These are phyloP conservation scores for Bonia amplexicaulis DNA, from an alignment of 176 grass and related monocot species.

Conservation along the genomic window DNA sequence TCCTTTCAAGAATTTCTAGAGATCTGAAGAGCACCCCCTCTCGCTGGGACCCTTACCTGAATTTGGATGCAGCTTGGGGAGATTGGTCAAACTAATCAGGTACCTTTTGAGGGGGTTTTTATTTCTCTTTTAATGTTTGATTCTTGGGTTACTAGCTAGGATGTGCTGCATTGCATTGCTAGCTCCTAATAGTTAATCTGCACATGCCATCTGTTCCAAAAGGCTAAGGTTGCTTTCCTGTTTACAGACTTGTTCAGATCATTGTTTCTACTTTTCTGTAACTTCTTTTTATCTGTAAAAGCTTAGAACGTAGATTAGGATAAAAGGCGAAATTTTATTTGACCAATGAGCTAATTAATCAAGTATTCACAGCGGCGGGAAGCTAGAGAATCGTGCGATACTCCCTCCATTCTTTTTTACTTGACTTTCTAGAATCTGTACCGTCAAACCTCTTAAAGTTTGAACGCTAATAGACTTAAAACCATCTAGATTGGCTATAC, in stretches of 20 bases:
- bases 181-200: not conserved
- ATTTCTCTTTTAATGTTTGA: not conserved
- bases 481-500: no score
- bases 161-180: not conserved
- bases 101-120: not conserved
- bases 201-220: not conserved
- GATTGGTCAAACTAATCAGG: constrained; percentile 20
- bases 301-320: not conserved
- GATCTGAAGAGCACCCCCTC: constrained; percentile 19
- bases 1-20: constrained; percentile 45
- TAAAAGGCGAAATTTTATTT: not conserved
- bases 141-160: not conserved
- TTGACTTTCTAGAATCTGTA: no score
- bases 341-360: not conserved
- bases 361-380: not conserved
- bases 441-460: no score
- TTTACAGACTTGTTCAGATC: not conserved
- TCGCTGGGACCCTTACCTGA: constrained; percentile 15
- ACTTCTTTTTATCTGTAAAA: not conserved
- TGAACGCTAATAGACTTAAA: no score
- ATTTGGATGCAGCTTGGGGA: constrained; percentile 2
- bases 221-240: not conserved
- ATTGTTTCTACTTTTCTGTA: not conserved
- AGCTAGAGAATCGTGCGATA: not conserved
- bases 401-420: no score